Base-by-base conservation (phyloP, 805 yeast species). In the Barnettozyma vustinii region DNA sequence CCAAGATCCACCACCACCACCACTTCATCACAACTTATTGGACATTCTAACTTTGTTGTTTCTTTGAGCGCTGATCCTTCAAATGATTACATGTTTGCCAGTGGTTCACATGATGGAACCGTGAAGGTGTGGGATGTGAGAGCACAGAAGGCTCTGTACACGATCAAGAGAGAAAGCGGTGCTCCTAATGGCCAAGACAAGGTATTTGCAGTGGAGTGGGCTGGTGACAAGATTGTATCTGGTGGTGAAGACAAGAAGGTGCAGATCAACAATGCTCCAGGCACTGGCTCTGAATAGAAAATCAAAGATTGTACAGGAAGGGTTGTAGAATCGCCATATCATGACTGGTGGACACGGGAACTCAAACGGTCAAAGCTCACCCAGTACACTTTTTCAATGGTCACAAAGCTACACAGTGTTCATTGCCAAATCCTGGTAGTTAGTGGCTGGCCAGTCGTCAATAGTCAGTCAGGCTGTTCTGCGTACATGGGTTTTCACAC, bases 21-120 rank as follows among this genome's bases (percentile, higher is more conserved):
- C 37, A 75, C 81, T 15, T 84, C 83, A 49, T 82, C 79, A 47
- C 95, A 90, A 66, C 75, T 94, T 46, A 73, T 80, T 44, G 99
- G 99, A 6, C 99, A 94, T 66, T 79, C 84, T 40, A 92, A 91
- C 68, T 91, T 94, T 63, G 98, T 94, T 36, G 92, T 84, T 10
- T 77, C 84, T 1, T 71, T 94, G 56, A 79, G 84, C 26, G 78
- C 85, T 5, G 77, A 83, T 50, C 96, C 97, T 8, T 79, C 77
- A 47, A 87, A 83, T 62, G 87, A 83, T 44, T 83, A 87, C 68
- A 81, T 88, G 83, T 76, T 94, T 58, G 80, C 87, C 19, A 87
- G 96, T 5, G 96, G 85, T 12, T 88, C 97, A n/a, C 97, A 91
- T 64, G 99, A 94, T 67, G 97, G 98, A 23, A 87, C 96, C 1